Percentiles rank a stretch among this genome's conserved stretches.
Conservation (phyloP, 352 stramenopile species). For the Blastocystis sp. region DNA sequence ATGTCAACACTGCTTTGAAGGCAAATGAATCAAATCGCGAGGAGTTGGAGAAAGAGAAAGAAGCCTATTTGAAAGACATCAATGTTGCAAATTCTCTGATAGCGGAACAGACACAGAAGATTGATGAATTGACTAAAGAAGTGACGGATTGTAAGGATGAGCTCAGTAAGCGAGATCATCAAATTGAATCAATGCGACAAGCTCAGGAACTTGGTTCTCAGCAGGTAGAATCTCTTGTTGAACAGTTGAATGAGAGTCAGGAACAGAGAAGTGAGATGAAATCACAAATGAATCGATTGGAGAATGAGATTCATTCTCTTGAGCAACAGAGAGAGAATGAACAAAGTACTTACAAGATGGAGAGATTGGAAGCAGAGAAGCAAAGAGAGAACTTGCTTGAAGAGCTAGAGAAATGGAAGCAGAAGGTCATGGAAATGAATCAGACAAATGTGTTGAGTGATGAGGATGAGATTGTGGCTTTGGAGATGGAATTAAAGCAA, state of each 20-base stretch:
- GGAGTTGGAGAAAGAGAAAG: not conserved
- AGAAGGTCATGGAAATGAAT: not conserved
- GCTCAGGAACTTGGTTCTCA: not conserved
- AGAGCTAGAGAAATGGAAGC: not conserved
- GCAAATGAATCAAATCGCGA: not conserved
- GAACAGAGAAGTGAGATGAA: not conserved
- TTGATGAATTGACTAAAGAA: not conserved
- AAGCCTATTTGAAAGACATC: not conserved
- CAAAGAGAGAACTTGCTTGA: not conserved
- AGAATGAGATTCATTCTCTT: not conserved
- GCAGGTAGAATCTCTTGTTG: not conserved
- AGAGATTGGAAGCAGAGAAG: not conserved
- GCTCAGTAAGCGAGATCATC: not conserved
- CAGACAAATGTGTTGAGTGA: not conserved
- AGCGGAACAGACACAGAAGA: conserved; percentile 1
- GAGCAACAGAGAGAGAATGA: not conserved
- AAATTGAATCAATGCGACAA: not conserved
- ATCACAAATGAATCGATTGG: not conserved
- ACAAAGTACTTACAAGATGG: not conserved
- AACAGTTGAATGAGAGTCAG: not conserved
- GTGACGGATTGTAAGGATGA: not conserved
- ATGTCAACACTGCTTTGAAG: not conserved
- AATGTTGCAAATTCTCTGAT: conserved; percentile 10
- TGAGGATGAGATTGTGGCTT: conserved; percentile 1
- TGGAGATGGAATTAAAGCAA: conserved; percentile 41